Conservation (phyloP, 225 moss, liverwort and hornwort genomes). For the Takakia lepidozioides region DNA sequence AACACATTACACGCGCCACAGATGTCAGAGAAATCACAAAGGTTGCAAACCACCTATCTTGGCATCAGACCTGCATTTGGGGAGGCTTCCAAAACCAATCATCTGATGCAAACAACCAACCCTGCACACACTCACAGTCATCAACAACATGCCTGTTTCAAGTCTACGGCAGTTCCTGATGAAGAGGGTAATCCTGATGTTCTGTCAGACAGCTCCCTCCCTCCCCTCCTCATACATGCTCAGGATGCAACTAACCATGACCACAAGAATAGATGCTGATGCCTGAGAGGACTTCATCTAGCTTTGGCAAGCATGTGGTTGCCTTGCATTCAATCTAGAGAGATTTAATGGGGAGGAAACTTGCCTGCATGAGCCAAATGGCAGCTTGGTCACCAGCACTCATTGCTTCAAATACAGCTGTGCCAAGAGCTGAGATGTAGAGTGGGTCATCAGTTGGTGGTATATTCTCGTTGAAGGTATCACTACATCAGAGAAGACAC, state of each 20-base stretch:
- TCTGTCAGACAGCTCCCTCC: no score
- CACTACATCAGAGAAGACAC: conserved; percentile 15
- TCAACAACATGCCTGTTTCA: no score
- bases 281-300: no score
- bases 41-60: no score
- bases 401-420: conserved; percentile 84
- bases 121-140: conserved; percentile 31
- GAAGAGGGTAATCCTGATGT: no score
- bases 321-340: no score
- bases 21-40: background rate
- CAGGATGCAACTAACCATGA: no score
- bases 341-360: background rate
- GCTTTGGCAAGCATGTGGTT: no score
- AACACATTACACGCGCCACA: background rate
- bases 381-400: conserved; percentile 69
- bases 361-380: conserved; percentile 94
- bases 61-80: conserved; percentile 58
- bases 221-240: no score
- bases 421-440: conserved; percentile 76
- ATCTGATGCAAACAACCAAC: conserved; percentile 89
- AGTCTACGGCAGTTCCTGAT: no score
- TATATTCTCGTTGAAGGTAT: conserved; percentile 91
- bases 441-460: conserved; percentile 79
- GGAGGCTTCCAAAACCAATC: conserved; percentile 86
- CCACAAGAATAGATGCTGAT: no score